These are phyloP conservation scores for Trichoderma sp. DNA, from an alignment of 2,329 filamentous ascomycete species.

Conservation along the genomic window DNA sequence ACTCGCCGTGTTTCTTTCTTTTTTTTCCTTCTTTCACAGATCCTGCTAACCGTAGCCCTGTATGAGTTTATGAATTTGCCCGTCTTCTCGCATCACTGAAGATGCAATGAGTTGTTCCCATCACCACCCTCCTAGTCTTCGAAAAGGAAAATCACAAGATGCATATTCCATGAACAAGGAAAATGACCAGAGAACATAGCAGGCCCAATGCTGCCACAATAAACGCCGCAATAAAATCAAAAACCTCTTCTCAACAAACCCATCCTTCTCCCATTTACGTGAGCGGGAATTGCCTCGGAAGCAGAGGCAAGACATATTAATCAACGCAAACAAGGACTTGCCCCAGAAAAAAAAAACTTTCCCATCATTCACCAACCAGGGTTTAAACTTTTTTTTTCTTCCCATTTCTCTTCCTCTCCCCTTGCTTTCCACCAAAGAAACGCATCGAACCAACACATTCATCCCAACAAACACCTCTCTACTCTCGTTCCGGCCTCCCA, in stretches of 20 bases:
- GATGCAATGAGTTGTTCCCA: neutral
- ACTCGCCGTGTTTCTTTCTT: slow-evolving; percentile 5
- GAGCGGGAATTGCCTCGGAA: slow-evolving; percentile 3
- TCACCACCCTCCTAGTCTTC: neutral
- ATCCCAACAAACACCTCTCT: slow-evolving; percentile 17
- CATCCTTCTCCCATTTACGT: neutral
- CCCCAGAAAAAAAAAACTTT: neutral
- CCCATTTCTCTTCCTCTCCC: neutral
- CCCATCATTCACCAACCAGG: neutral
- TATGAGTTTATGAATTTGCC: slow-evolving; percentile 13
- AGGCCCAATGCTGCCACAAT: slow-evolving; percentile 20
- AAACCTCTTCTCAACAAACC: neutral
- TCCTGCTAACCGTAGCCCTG: slow-evolving; percentile 15
- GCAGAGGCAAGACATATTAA: slow-evolving; percentile 13
- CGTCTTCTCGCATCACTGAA: neutral
- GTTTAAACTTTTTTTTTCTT: neutral
- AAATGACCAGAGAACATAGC: slow-evolving; percentile 9
- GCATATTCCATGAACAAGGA: neutral
- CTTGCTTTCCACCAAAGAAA: neutral
- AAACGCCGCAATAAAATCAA: slow-evolving; percentile 17
- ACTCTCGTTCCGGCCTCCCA: slow-evolving; percentile 6
- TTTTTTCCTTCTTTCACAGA: slow-evolving; percentile 10
- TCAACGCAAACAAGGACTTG: neutral
- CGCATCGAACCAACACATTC: neutral
- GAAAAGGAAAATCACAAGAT: neutral